phyloP scores from a whole-genome alignment of 192 early-diverging fungal species.

The Cladochytrium replicatum region DNA sequence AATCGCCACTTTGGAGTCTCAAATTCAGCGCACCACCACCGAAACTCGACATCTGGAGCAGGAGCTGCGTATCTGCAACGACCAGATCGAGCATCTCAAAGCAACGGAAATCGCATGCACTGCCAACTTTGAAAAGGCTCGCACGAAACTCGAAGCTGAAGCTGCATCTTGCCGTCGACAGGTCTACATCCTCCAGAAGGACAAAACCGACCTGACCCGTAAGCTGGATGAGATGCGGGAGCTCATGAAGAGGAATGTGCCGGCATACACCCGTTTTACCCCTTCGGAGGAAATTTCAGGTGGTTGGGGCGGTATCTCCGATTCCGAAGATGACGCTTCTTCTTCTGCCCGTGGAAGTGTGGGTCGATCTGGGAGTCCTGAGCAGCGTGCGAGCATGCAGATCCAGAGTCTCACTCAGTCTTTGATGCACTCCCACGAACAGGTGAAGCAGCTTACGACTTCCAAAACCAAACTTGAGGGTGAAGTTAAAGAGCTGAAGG shows the following conservation, averaged over 20 bases:
- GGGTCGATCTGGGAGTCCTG: too few relatives aligned
- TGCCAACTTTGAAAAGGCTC: not conserved
- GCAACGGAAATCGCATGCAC: not conserved
- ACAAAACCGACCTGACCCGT: slow-evolving; percentile 13
- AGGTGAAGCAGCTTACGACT: slow-evolving; percentile 6
- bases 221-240: slow-evolving; percentile 14
- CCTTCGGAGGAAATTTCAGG: too few relatives aligned
- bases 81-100: slow-evolving; percentile 14
- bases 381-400: too few relatives aligned
- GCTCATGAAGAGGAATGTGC: too few relatives aligned
- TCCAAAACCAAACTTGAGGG: not conserved
- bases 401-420: slow-evolving; percentile 13
- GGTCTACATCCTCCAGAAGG: slow-evolving; percentile 11
- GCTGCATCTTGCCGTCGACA: slow-evolving; percentile 7
- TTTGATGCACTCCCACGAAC: slow-evolving; percentile 13
- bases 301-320: too few relatives aligned
- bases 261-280: too few relatives aligned
- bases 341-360: too few relatives aligned
- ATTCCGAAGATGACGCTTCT: too few relatives aligned
- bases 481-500: slow-evolving; percentile 9
- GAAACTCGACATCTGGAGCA: slow-evolving; percentile 12
- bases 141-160: slow-evolving; percentile 14
- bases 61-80: slow-evolving; percentile 6
- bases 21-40: not conserved
- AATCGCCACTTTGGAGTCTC: slow-evolving; percentile 10